Base-by-base conservation (phyloP, 108 stramenopile genomes). In the Nitzschia putrida region DNA sequence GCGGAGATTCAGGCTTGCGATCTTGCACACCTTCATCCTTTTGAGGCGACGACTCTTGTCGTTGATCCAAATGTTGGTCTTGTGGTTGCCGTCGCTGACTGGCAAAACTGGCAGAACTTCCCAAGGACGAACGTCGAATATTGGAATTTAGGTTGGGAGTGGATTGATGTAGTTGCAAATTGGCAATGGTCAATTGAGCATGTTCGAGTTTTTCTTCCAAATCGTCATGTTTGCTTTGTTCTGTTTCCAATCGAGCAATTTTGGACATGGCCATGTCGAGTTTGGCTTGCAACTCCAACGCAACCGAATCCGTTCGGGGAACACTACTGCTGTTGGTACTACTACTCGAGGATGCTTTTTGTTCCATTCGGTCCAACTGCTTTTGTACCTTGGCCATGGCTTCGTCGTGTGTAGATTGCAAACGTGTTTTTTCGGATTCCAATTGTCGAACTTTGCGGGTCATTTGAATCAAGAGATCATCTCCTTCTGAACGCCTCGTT, bases 181-280 rank as follows among this genome's bases (percentile, higher is more conserved):
- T 44, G 42, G 44, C 61, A 63, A 63, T 63, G 44, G 24, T 47
- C 22, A 63, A 16, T 45, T 63, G 61, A 4, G 61, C 61, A 63
- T 63, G 43, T 21, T 63, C 43, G 44, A 44, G 44, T 63, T 63
- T 63, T 45, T 63, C 61, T 47, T 63, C 61, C 8, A 63, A 22
- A 47, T 63, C 44, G 21, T 63, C 61, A 6, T 22, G 42, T 11
- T 45, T n/a, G 18, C 18, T 13, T 45, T 63, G 61, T 38, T 63
- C 61, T n/a, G 37, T 22, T 45, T 63, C 61, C 0, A 63, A 10
- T 63, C 61, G n/a, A n/a, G 61, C 16, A 45, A 63, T 45, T 22
- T 63, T 63, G 12, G 24, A 44, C 44, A 63, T 44, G 21, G 61
- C 61, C 61, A 18, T 63, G 23, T 63, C 61, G 14, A 63, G 22